A percentile compares a stretch with the other conserved stretches of the same genome.
These are phyloP conservation scores for Aquilaria agallochum DNA, from an alignment of 441 rosid species.

Conservation along the genomic window DNA sequence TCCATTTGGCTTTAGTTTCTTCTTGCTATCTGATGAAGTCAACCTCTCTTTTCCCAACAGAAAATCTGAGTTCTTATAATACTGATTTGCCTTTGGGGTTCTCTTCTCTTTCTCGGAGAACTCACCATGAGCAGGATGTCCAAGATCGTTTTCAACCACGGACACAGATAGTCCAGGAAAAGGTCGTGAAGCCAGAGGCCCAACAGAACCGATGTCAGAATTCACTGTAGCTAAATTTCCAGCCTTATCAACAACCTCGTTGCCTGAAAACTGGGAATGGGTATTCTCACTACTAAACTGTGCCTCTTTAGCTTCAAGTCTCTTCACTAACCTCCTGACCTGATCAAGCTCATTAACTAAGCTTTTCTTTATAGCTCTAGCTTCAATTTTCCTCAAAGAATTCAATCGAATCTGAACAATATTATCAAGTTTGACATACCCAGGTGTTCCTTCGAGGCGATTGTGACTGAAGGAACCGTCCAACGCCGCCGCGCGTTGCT, in stretches of 20 bases:
- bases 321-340: slow-evolving; percentile 54
- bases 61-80: slow-evolving; percentile 28
- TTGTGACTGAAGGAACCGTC: slow-evolving; percentile 40
- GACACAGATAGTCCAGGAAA: slow-evolving; percentile 26
- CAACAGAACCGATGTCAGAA: slow-evolving; percentile 54
- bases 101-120: slow-evolving; percentile 38
- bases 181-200: slow-evolving; percentile 24
- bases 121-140: slow-evolving; percentile 23
- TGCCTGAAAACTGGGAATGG: slow-evolving; percentile 16
- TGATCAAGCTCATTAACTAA: slow-evolving; percentile 66
- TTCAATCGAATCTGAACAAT: slow-evolving; percentile 55
- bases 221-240: slow-evolving; percentile 36
- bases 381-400: slow-evolving; percentile 51
- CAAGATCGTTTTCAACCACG: slow-evolving; percentile 23
- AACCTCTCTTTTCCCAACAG: slow-evolving; percentile 33
- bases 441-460: slow-evolving; percentile 24
- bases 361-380: slow-evolving; percentile 51
- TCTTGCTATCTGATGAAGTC: slow-evolving; percentile 26
- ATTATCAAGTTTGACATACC: slow-evolving; percentile 35
- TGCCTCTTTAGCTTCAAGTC: slow-evolving; percentile 43
- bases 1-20: slow-evolving; percentile 43
- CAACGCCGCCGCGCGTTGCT: slow-evolving; percentile 26
- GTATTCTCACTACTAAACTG: slow-evolving; percentile 12
- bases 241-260: slow-evolving; percentile 15
- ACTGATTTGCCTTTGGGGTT: slow-evolving; percentile 32